Percentiles rank a stretch among this genome's conserved stretches.
Conservation (phyloP, 768 basidiomycete genomes). For the Termitomyces sp. region DNA sequence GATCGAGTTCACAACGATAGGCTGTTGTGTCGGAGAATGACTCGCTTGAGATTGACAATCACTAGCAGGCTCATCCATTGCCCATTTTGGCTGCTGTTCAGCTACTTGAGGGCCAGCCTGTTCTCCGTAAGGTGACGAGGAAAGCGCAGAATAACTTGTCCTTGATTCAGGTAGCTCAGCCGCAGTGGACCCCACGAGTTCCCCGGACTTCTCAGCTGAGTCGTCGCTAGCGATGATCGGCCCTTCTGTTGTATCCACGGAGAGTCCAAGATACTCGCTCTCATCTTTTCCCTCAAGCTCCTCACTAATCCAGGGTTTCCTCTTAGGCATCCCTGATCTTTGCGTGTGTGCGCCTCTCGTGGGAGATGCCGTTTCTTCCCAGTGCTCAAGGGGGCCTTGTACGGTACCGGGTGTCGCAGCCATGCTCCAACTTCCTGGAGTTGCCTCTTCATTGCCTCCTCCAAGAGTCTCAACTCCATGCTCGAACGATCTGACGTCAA, state of each 20-base stretch:
- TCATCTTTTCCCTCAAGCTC: slow-evolving; percentile 32
- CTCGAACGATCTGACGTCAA: slow-evolving; percentile 14
- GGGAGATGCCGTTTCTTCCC: slow-evolving; percentile 12
- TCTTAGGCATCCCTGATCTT: slow-evolving; percentile 10
- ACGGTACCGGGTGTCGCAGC: slow-evolving; percentile 66
- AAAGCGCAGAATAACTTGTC: slow-evolving; percentile 13
- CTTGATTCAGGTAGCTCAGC: background rate
- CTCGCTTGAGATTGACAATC: background rate
- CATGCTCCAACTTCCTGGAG: slow-evolving; percentile 70
- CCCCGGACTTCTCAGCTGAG: background rate
- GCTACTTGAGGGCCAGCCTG: slow-evolving; percentile 9
- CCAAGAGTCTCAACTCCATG: slow-evolving; percentile 2
- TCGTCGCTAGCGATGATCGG: background rate
- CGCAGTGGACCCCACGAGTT: background rate
- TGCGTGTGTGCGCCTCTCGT: slow-evolving; percentile 11
- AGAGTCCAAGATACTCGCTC: background rate
- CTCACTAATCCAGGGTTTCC: slow-evolving; percentile 36
- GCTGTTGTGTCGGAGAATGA: background rate
- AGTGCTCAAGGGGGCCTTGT: slow-evolving; percentile 13
- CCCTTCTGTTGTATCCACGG: background rate
- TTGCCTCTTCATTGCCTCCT: slow-evolving; percentile 27
- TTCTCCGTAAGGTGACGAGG: slow-evolving; percentile 2
- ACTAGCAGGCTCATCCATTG: background rate
- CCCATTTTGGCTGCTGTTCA: background rate
- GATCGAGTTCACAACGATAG: background rate